phyloP scores from a whole-genome alignment of 257 asterid species.

The Henckelia pumila region DNA sequence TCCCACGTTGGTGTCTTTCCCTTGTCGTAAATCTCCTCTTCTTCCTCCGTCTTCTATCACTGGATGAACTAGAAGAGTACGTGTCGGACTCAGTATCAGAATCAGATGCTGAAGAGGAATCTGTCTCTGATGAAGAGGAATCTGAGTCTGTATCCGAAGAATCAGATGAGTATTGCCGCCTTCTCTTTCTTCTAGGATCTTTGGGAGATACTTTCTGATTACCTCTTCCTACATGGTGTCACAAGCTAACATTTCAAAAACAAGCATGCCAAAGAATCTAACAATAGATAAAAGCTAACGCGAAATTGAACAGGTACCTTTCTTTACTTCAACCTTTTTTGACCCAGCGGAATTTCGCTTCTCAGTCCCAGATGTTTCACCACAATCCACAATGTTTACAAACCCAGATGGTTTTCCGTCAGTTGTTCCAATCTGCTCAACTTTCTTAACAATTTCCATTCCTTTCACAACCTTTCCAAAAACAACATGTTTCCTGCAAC shows the following conservation, averaged over 20 bases:
- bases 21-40: slow-evolving; percentile 58
- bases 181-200: slow-evolving; percentile 59
- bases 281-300: slow-evolving; percentile 12
- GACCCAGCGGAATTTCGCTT: slow-evolving; percentile 32
- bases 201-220: slow-evolving; percentile 44
- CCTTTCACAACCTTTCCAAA: slow-evolving; percentile 94
- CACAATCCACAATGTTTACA: slow-evolving; percentile 79
- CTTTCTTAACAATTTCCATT: slow-evolving; percentile 71
- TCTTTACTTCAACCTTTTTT: slow-evolving; percentile 26
- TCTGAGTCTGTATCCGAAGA: slow-evolving; percentile 76
- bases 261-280: slow-evolving; percentile 25
- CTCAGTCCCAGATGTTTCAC: slow-evolving; percentile 52
- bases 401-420: slow-evolving; percentile 60
- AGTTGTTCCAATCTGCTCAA: slow-evolving; percentile 75
- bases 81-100: slow-evolving; percentile 54
- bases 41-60: slow-evolving; percentile 76
- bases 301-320: slow-evolving; percentile 45
- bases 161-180: slow-evolving; percentile 66
- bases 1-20: slow-evolving; percentile 44
- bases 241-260: slow-evolving; percentile 13
- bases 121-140: slow-evolving; percentile 59
- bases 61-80: slow-evolving; percentile 75
- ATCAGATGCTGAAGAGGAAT: slow-evolving; percentile 58
- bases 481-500: slow-evolving; percentile 92
- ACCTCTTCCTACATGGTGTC: slow-evolving; percentile 29